Conservation (phyloP, 768 basidiomycete genomes). For the Lactarius akahatsu region DNA sequence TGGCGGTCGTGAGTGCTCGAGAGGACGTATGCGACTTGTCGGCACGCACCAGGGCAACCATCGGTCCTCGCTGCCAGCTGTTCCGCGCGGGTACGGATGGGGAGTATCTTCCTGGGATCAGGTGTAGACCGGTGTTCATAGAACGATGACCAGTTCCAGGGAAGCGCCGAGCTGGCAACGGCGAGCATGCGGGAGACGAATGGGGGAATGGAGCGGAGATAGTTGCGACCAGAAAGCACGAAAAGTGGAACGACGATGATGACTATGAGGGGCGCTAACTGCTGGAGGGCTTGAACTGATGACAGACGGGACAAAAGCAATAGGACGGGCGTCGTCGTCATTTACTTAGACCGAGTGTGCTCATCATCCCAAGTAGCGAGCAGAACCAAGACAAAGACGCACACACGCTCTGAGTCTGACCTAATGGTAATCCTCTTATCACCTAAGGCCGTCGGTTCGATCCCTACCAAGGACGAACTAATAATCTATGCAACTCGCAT, state of each 20-base stretch:
- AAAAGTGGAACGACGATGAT: slow-evolving; percentile 47
- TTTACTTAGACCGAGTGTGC: slow-evolving; percentile 8
- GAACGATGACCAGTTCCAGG: slow-evolving; percentile 57
- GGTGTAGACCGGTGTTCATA: slow-evolving; percentile 29
- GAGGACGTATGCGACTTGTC: not conserved
- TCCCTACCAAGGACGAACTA: not conserved
- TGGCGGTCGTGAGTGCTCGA: not conserved
- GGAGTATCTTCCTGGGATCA: slow-evolving; percentile 49
- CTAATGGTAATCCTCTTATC: not conserved
- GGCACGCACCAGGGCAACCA: slow-evolving; percentile 35
- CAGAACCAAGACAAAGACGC: not conserved
- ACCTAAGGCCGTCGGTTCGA: not conserved
- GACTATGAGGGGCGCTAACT: slow-evolving; percentile 56
- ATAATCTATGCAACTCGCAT: slow-evolving; percentile 36
- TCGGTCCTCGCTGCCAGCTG: slow-evolving; percentile 48
- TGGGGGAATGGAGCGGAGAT: slow-evolving; percentile 32
- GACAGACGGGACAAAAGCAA: slow-evolving; percentile 25
- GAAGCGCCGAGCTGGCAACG: slow-evolving; percentile 50
- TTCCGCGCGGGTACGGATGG: slow-evolving; percentile 51
- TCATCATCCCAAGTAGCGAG: not conserved
- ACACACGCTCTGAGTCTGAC: not conserved
- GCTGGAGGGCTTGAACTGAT: slow-evolving; percentile 42
- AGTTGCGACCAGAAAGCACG: slow-evolving; percentile 36
- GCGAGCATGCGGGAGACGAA: slow-evolving; percentile 55
- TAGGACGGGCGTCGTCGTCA: slow-evolving; percentile 18